Evolutionary conservation across 768 basidiomycete genomes (phyloP).

Genomic region (Pleurotus tuoliensis): DNA sequence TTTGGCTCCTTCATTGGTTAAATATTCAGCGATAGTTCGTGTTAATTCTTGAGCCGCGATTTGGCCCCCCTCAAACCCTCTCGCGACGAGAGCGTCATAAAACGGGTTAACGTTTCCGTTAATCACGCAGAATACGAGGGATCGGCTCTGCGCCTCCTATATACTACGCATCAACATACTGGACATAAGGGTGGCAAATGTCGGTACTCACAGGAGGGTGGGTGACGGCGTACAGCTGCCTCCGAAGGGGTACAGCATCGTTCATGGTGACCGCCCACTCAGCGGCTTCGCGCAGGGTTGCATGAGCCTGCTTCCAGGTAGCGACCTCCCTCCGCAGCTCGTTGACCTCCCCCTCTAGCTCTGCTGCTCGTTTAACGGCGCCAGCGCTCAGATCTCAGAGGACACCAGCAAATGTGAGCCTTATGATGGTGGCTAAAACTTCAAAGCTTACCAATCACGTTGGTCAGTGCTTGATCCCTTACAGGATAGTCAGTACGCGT

Average conservation of each 20-base stretch:
- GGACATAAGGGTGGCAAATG: too few species aligned
- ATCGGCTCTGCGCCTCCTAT: conserved; percentile 43
- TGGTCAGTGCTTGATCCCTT: conserved; percentile 67
- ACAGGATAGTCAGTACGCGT: too few species aligned
- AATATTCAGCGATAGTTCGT: conserved; percentile 63
- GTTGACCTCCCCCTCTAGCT: conserved; percentile 59
- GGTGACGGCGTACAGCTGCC: conserved; percentile 38
- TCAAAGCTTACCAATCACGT: conserved; percentile 48
- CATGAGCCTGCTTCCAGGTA: conserved; percentile 70
- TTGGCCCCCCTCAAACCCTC: conserved; percentile 65
- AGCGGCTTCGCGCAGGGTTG: conserved; percentile 55
- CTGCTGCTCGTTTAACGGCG: conserved; percentile 60
- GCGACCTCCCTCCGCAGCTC: conserved; percentile 68
- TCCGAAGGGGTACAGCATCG: conserved; percentile 62
- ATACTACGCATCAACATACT: neutral
- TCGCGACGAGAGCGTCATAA: conserved; percentile 48
- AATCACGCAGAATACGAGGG: conserved; percentile 71
- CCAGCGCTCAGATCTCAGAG: conserved; percentile 55
- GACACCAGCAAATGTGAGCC: neutral
- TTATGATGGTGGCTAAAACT: conserved; percentile 1
- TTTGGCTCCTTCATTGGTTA: conserved; percentile 58
- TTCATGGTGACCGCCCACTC: conserved; percentile 63
- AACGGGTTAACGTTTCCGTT: conserved; percentile 74
- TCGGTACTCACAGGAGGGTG: conserved; percentile 41
- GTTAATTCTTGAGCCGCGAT: conserved; percentile 64